Base-by-base conservation (phyloP, 179 eudicot species). In the Silene vulgaris region DNA sequence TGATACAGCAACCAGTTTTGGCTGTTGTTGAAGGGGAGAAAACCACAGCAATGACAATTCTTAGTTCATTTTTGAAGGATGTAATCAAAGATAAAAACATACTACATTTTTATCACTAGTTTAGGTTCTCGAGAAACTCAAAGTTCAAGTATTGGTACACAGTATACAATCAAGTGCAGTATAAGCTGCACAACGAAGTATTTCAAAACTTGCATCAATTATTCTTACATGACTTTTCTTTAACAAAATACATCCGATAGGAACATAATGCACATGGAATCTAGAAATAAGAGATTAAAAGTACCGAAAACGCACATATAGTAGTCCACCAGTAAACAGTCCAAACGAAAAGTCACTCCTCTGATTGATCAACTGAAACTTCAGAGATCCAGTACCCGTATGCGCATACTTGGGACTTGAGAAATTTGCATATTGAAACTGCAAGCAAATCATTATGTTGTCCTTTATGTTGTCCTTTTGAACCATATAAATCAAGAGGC, bases 261-360 rank as follows among this genome's bases (percentile, higher is more conserved):
- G 2, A 32, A 35, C 19, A 66, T 6, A n/a, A 66, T 13, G 19
- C 45, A 66, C 13, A 7, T 13, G 4, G 16, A 66, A 9, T 17
- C 8, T 29, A 30, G 48, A 66, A 65, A 65, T 23, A 14, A 17
- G n/a, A 13, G 32, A 57, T 68, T n/a, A 2, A 57, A 11, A 40
- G 13, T 52, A 56, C 37, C 2, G 29, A 65, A 23, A 62, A 69
- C 87, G 29, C 78, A 88, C 94, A 61, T 81, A 80, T 50, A 59
- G 69, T 11, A 89, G 57, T 71, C 93, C 90, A 26, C 90, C 90
- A 50, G 90, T 79, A 78, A 91, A 85, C 32, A 89, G 73, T 17
- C 86, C 97, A 69, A 91, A 88, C 13, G 97, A 84, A 83, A 86
- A 88, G 76, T 91, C 89, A 4, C 90, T 85, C 82, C 97, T 81